These are phyloP conservation scores for Thelephora ganbajun DNA, from an alignment of 768 basidiomycete genomes.

Conservation along the genomic window DNA sequence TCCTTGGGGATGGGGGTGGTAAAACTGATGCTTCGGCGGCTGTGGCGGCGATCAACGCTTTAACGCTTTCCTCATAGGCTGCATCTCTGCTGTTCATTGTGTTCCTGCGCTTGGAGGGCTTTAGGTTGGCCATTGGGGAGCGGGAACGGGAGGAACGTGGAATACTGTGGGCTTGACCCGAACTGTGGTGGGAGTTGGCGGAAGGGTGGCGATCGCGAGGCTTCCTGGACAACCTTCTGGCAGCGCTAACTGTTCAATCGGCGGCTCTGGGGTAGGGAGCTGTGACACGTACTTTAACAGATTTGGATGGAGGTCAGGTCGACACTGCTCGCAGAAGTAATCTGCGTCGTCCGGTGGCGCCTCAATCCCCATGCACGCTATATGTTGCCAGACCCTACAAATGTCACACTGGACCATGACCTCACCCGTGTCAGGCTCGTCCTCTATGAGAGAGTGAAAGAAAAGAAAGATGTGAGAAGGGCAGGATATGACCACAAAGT, in stretches of 20 bases:
- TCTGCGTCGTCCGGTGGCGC: constrained; percentile 65
- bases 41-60: constrained; percentile 61
- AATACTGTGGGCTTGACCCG: constrained; percentile 14
- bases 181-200: constrained; percentile 40
- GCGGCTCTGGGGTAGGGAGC: background rate
- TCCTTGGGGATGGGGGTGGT: constrained; percentile 19
- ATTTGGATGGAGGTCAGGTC: constrained; percentile 73
- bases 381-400: constrained; percentile 98
- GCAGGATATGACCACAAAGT: constrained; percentile 3
- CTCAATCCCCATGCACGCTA: constrained; percentile 80
- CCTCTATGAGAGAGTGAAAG: constrained; percentile 35
- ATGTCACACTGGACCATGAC: constrained; percentile 97
- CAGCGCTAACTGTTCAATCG: background rate
- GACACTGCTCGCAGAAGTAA: constrained; percentile 91
- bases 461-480: constrained; percentile 11
- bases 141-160: constrained; percentile 64
- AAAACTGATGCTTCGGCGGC: constrained; percentile 54
- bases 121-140: constrained; percentile 44
- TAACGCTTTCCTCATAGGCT: constrained; percentile 73
- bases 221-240: constrained; percentile 49
- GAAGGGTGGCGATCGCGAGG: constrained; percentile 42
- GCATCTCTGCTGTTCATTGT: constrained; percentile 98
- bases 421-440: constrained; percentile 66
- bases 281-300: constrained; percentile 55
- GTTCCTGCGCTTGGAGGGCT: constrained; percentile 75